phyloP scores from a whole-genome alignment of 768 basidiomycete species.

The Boletus insuetus region DNA sequence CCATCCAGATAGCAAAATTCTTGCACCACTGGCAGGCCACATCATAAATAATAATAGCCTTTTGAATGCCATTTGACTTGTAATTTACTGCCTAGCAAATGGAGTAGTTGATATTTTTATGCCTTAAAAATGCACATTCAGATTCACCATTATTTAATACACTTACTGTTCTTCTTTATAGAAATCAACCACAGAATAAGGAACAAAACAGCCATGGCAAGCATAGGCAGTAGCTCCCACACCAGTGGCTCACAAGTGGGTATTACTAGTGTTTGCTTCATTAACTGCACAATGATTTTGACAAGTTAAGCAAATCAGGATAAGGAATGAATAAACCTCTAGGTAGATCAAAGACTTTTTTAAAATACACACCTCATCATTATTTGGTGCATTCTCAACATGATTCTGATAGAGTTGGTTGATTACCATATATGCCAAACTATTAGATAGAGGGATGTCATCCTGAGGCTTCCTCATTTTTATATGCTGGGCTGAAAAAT shows the following conservation, averaged over 20 bases:
- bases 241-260: not conserved
- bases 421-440: no score
- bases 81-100: slow-evolving; percentile 20
- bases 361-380: no score
- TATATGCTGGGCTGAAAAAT: no score
- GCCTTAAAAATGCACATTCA: slow-evolving; percentile 15
- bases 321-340: no score
- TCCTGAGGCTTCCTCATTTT: no score
- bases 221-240: slow-evolving; percentile 1
- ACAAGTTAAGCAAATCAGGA: not conserved
- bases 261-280: not conserved
- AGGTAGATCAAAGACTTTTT: no score
- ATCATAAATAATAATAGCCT: slow-evolving; percentile 27
- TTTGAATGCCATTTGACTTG: not conserved
- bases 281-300: slow-evolving; percentile 1
- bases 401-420: no score
- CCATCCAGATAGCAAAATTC: slow-evolving; percentile 4
- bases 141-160: not conserved
- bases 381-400: no score
- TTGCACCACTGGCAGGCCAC: slow-evolving; percentile 27
- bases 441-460: no score
- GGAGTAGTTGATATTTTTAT: slow-evolving; percentile 30
- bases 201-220: slow-evolving; percentile 13
- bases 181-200: no score
- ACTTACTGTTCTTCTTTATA: slow-evolving; percentile 13